Percentiles rank a stretch among this genome's conserved stretches.
phyloP scores from a whole-genome alignment of 2,329 filamentous ascomycete genomes.

The Biscogniauxia mediterranea region DNA sequence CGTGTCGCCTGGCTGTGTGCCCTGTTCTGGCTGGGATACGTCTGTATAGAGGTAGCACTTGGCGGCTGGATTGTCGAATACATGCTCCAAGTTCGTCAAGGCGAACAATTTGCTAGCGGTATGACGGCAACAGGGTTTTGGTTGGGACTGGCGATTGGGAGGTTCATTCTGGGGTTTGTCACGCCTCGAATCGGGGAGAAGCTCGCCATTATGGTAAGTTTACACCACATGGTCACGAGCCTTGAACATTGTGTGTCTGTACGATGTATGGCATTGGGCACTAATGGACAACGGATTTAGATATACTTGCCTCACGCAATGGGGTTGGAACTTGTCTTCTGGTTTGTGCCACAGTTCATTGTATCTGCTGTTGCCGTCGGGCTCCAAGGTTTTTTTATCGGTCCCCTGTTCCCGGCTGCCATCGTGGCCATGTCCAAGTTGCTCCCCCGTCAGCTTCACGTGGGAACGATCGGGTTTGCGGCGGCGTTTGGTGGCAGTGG shows the following conservation, averaged over 20 bases:
- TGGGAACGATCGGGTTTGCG: slow-evolving; percentile 73
- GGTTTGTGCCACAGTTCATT: slow-evolving; percentile 76
- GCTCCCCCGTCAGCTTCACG: slow-evolving; percentile 71
- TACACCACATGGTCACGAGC: not conserved
- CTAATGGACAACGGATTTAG: slow-evolving; percentile 15
- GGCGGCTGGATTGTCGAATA: slow-evolving; percentile 84
- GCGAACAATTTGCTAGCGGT: slow-evolving; percentile 64
- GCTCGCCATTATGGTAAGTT: slow-evolving; percentile 48
- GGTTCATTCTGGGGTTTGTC: slow-evolving; percentile 69
- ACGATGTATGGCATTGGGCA: slow-evolving; percentile 4
- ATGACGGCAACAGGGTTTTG: slow-evolving; percentile 80
- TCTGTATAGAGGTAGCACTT: slow-evolving; percentile 72
- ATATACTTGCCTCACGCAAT: slow-evolving; percentile 65
- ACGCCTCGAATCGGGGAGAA: slow-evolving; percentile 72
- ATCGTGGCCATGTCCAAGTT: slow-evolving; percentile 68
- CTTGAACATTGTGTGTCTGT: not conserved
- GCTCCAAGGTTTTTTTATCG: slow-evolving; percentile 76
- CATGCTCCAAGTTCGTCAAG: slow-evolving; percentile 74
- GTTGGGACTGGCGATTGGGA: slow-evolving; percentile 73
- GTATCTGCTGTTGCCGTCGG: slow-evolving; percentile 71
- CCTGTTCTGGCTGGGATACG: slow-evolving; percentile 71
- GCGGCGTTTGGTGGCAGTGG: slow-evolving; percentile 73
- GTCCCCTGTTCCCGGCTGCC: slow-evolving; percentile 72
- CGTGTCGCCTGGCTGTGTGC: slow-evolving; percentile 68
- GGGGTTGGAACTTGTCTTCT: slow-evolving; percentile 70